These are phyloP conservation scores for Tremella mesenterica DNA, from an alignment of 768 basidiomycete species.

Conservation along the genomic window DNA sequence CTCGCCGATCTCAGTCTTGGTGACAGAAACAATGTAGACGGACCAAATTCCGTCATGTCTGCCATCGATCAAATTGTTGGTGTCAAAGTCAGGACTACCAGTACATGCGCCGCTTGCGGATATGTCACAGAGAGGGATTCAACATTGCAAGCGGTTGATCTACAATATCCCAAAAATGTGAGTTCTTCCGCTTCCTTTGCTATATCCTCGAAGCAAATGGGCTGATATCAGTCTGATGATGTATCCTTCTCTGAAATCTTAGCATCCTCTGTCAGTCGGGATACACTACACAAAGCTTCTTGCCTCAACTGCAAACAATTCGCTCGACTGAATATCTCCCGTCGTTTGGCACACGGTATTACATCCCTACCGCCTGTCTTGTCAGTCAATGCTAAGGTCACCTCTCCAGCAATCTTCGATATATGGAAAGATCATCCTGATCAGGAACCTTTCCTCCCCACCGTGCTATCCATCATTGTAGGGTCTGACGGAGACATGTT, in stretches of 20 bases:
- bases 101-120: constrained; percentile 67
- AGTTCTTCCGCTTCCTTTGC: no score
- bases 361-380: constrained; percentile 66
- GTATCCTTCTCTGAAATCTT: constrained; percentile 59
- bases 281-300: constrained; percentile 74
- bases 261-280: constrained; percentile 65
- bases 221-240: constrained; percentile 2
- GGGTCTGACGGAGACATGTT: constrained; percentile 15
- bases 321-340: constrained; percentile 61
- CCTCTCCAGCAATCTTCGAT: constrained; percentile 62
- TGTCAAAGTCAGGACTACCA: constrained; percentile 65
- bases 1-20: constrained; percentile 38
- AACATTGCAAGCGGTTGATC: constrained; percentile 72
- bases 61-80: constrained; percentile 81
- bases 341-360: constrained; percentile 50
- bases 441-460: constrained; percentile 22
- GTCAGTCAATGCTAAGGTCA: constrained; percentile 73
- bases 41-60: no score
- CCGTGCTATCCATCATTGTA: constrained; percentile 7
- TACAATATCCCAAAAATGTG: constrained; percentile 79
- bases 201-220: neutral
- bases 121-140: constrained; percentile 64
- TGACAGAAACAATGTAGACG: neutral
- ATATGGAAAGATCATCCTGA: constrained; percentile 61
- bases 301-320: constrained; percentile 77